These are phyloP conservation scores for Debaryomyces maramus DNA, from an alignment of 805 yeast species.

Conservation along the genomic window DNA sequence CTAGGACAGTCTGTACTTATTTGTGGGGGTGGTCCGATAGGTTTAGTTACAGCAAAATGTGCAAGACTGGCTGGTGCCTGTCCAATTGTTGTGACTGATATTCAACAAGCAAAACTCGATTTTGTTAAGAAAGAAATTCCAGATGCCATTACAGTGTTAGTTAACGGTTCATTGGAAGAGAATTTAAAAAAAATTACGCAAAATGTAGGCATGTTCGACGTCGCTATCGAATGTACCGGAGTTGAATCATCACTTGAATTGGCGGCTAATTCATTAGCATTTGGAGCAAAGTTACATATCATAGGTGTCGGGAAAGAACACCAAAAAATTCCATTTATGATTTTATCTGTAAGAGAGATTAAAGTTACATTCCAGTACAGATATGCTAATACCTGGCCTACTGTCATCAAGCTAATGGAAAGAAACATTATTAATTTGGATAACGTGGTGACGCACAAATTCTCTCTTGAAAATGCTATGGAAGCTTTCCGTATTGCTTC, in stretches of 20 bases:
- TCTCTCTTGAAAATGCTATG: slow-evolving; percentile 8
- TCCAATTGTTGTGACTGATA: not conserved
- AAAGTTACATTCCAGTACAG: slow-evolving; percentile 18
- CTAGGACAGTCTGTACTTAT: slow-evolving; percentile 1
- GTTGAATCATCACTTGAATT: slow-evolving; percentile 20
- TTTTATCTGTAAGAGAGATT: slow-evolving; percentile 18
- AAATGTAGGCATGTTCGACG: not conserved
- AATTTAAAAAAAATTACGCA: not conserved
- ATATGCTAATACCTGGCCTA: slow-evolving; percentile 19
- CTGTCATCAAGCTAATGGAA: slow-evolving; percentile 19
- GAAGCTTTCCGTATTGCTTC: slow-evolving; percentile 9
- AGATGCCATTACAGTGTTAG: not conserved
- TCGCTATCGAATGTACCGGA: slow-evolving; percentile 11
- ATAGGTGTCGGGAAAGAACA: slow-evolving; percentile 22
- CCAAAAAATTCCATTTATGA: slow-evolving; percentile 18
- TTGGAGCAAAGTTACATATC: slow-evolving; percentile 18
- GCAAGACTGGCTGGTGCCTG: slow-evolving; percentile 1
- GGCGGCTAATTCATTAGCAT: slow-evolving; percentile 13
- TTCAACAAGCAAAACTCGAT: not conserved
- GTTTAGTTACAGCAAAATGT: not conserved
- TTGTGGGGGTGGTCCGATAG: slow-evolving; percentile 2
- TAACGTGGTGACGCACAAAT: slow-evolving; percentile 8
- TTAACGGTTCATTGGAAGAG: not conserved
- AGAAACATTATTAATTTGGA: slow-evolving; percentile 10
- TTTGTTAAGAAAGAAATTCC: slow-evolving; percentile 1